A percentile compares a stretch with the other conserved stretches of the same genome.
phyloP scores from a whole-genome alignment of 1,284 basidiomycete species.

The Melampsora larici-populina region DNA sequence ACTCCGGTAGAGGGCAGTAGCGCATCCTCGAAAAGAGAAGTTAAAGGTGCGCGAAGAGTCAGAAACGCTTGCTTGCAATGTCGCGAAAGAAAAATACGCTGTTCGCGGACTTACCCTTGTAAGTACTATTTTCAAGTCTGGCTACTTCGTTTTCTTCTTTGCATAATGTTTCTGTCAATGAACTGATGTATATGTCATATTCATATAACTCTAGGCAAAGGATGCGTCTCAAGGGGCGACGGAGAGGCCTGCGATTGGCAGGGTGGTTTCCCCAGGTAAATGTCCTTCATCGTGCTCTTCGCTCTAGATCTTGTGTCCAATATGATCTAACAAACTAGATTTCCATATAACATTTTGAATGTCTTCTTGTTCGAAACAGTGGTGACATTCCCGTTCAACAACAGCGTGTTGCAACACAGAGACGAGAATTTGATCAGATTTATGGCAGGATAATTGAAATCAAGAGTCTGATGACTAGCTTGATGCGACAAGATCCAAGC shows the following conservation, averaged over 20 bases:
- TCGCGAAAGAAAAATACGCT: constrained; percentile 41
- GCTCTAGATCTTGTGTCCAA: background rate
- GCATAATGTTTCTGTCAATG: constrained; percentile 1
- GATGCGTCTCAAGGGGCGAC: constrained; percentile 40
- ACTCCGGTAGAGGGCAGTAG: constrained; percentile 15
- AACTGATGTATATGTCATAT: background rate
- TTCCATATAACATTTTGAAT: background rate
- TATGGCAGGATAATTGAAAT: constrained; percentile 20
- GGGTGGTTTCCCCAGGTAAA: constrained; percentile 42
- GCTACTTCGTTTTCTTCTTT: background rate
- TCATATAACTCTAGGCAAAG: constrained; percentile 31
- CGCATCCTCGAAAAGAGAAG: constrained; percentile 21
- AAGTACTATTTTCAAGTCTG: background rate
- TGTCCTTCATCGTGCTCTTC: background rate
- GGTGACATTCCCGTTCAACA: constrained; percentile 39
- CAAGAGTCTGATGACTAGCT: background rate
- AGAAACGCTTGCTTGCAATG: constrained; percentile 43
- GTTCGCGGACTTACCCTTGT: constrained; percentile 43
- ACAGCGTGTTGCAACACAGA: constrained; percentile 24
- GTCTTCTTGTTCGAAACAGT: constrained; percentile 6
- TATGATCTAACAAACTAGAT: background rate
- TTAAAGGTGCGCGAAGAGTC: constrained; percentile 40
- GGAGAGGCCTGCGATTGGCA: constrained; percentile 43
- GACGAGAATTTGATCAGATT: constrained; percentile 29
- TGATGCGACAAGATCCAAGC: constrained; percentile 6